Evolutionary conservation across 1,139 yeast genomes (phyloP).

Genomic region (Dujonia santamariae): DNA sequence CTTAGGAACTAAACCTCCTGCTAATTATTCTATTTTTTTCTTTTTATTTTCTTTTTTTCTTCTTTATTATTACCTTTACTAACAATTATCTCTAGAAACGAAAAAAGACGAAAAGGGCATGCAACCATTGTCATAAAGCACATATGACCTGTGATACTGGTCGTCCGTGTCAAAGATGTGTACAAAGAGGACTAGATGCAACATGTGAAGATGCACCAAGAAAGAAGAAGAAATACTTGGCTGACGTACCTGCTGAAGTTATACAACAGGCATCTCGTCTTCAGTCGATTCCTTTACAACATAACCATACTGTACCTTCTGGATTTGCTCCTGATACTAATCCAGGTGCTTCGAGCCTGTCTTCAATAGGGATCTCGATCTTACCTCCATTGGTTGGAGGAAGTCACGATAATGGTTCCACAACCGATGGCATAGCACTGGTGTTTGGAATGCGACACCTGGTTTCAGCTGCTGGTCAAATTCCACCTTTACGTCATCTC

Average conservation of each 20-base stretch:
- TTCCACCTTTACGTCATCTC: no score
- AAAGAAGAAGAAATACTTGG: slow-evolving; percentile 76
- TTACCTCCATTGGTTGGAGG: no score
- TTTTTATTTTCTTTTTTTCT: not conserved
- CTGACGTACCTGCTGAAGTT: slow-evolving; percentile 44
- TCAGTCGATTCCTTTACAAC: slow-evolving; percentile 7
- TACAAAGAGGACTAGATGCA: slow-evolving; percentile 62
- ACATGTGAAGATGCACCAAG: slow-evolving; percentile 89
- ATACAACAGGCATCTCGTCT: slow-evolving; percentile 1
- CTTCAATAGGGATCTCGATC: no score
- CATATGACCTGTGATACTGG: slow-evolving; percentile 83
- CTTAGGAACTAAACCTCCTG: no score
- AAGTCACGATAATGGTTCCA: no score
- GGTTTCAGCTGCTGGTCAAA: no score
- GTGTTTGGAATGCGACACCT: no score
- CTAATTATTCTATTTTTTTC: no score
- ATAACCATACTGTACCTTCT: slow-evolving; percentile 4
- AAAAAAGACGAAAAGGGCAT: slow-evolving; percentile 74
- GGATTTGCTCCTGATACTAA: slow-evolving; percentile 3
- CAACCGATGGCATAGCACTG: not conserved
- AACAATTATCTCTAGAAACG: slow-evolving; percentile 30
- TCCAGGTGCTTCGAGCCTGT: no score
- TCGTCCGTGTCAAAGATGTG: slow-evolving; percentile 83
- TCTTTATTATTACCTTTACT: not conserved
- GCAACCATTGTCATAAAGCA: slow-evolving; percentile 80